Conservation (phyloP, 805 yeast species). For the Jamesozyma spencerorum region DNA sequence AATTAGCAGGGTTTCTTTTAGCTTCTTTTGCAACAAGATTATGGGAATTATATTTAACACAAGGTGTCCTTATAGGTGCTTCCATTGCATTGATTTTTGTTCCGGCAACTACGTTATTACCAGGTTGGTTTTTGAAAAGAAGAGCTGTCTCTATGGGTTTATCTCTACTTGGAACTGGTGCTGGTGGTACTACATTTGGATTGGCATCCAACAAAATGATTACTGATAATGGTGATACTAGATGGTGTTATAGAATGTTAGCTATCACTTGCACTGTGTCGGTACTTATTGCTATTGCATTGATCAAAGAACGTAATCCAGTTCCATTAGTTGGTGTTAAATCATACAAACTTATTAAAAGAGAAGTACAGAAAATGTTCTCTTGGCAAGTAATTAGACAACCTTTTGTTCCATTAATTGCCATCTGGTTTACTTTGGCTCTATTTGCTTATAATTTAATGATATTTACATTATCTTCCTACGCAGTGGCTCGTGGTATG, state of each 20-base stretch:
- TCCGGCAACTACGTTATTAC: slow-evolving; percentile 51
- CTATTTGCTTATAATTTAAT: slow-evolving; percentile 36
- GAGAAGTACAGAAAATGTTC: slow-evolving; percentile 30
- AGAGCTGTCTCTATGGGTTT: slow-evolving; percentile 49
- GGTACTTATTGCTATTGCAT: slow-evolving; percentile 32
- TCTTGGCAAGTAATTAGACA: slow-evolving; percentile 24
- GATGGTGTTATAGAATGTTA: slow-evolving; percentile 40
- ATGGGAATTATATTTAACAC: slow-evolving; percentile 63
- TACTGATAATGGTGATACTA: slow-evolving; percentile 33
- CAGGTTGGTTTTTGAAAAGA: slow-evolving; percentile 61
- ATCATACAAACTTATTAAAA: slow-evolving; percentile 11
- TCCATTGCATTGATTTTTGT: slow-evolving; percentile 44
- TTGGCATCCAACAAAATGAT: slow-evolving; percentile 37
- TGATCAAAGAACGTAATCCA: slow-evolving; percentile 40
- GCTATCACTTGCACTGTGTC: slow-evolving; percentile 35
- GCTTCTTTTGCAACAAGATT: slow-evolving; percentile 50
- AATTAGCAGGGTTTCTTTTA: slow-evolving; percentile 46
- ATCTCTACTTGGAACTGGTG: slow-evolving; percentile 42
- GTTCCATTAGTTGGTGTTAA: slow-evolving; percentile 23
- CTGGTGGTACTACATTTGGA: slow-evolving; percentile 41
- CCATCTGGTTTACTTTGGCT: slow-evolving; percentile 32
- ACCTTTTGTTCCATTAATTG: slow-evolving; percentile 29
- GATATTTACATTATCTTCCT: slow-evolving; percentile 40
- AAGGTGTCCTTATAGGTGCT: slow-evolving; percentile 55
- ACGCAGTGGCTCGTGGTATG: slow-evolving; percentile 40